Conservation (phyloP, 176 grass and related monocot species). For the Phoenix dactylifera region DNA sequence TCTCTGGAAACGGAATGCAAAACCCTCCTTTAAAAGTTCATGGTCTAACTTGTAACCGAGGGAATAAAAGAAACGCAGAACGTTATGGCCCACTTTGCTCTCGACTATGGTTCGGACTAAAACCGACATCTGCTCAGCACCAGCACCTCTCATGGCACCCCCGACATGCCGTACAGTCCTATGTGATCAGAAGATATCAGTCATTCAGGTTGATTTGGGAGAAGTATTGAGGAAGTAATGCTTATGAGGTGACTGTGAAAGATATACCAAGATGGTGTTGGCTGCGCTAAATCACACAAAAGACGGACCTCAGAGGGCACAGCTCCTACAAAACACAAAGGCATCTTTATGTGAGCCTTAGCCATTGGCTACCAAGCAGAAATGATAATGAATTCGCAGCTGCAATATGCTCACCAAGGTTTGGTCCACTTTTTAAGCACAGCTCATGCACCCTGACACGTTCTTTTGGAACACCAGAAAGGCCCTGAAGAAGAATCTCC, state of each 20-base stretch:
- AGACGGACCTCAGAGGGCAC: constrained; percentile 74
- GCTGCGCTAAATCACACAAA: constrained; percentile 78
- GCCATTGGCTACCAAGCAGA: background rate
- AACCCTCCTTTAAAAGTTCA: too few relatives aligned
- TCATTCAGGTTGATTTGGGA: background rate
- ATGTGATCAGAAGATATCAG: background rate
- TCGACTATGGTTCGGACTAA: constrained; percentile 65
- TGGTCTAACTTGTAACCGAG: too few relatives aligned
- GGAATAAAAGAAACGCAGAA: too few relatives aligned
- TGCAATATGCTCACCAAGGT: constrained; percentile 36
- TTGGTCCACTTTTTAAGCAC: constrained; percentile 78
- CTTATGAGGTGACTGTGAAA: too few relatives aligned
- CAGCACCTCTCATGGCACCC: constrained; percentile 82
- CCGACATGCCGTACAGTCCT: constrained; percentile 81
- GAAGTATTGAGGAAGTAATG: too few relatives aligned
- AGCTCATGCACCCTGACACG: constrained; percentile 84
- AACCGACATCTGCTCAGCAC: constrained; percentile 87
- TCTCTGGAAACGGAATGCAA: too few relatives aligned
- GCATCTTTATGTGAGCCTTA: constrained; percentile 13
- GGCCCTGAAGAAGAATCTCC: constrained; percentile 77
- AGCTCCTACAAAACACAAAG: constrained; percentile 30
- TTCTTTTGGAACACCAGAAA: constrained; percentile 78
- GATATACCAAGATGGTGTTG: constrained; percentile 77
- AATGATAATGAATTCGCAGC: background rate
- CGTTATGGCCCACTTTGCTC: constrained; percentile 55